phyloP scores from a whole-genome alignment of 1,139 yeast species.

The Diutina mesorugosa region DNA sequence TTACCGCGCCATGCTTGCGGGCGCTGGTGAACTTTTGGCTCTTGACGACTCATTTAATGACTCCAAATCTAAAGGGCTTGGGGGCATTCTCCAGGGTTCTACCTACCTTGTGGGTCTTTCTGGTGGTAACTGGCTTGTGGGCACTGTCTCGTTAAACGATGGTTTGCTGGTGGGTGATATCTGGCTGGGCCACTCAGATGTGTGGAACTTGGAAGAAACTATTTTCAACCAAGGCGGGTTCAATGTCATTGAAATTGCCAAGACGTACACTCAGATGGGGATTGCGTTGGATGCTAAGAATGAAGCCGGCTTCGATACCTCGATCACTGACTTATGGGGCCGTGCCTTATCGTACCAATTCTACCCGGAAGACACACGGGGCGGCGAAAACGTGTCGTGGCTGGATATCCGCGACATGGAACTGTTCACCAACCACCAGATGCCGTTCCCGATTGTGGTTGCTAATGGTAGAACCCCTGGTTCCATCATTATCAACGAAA shows the following conservation, averaged over 20 bases:
- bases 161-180: background rate
- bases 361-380: constrained; percentile 14
- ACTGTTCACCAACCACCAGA: constrained; percentile 34
- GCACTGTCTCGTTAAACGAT: background rate
- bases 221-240: constrained; percentile 61
- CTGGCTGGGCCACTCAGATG: constrained; percentile 17
- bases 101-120: background rate
- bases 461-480: constrained; percentile 71
- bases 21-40: constrained; percentile 82
- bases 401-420: constrained; percentile 17
- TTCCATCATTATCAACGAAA: constrained; percentile 40
- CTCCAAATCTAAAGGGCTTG: background rate
- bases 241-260: constrained; percentile 42
- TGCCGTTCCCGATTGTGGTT: constrained; percentile 79
- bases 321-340: constrained; percentile 35
- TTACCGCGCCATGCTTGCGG: constrained; percentile 77
- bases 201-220: constrained; percentile 61
- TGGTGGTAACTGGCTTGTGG: constrained; percentile 2
- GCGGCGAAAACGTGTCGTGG: constrained; percentile 19
- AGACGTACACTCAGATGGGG: constrained; percentile 14
- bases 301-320: constrained; percentile 22
- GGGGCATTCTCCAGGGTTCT: background rate
- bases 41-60: constrained; percentile 55
- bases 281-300: constrained; percentile 15
- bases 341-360: constrained; percentile 27